Conservation (phyloP, 495 filamentous ascomycete genomes). For the Penicillium pancosmium region DNA sequence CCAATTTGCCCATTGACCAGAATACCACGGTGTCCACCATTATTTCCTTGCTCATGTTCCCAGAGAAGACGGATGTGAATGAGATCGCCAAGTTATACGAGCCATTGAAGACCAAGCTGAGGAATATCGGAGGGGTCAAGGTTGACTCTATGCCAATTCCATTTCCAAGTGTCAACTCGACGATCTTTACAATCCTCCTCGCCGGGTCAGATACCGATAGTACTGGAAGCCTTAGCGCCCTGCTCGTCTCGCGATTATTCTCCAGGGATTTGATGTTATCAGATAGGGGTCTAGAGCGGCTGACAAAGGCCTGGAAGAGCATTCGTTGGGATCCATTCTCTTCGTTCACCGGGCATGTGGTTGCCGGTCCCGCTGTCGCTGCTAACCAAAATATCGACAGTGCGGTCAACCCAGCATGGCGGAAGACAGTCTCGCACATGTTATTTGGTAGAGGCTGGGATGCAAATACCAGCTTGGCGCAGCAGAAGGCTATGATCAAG, state of each 20-base stretch:
- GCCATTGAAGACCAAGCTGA: constrained; percentile 22
- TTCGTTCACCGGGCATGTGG: constrained; percentile 27
- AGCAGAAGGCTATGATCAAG: constrained; percentile 35
- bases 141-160: constrained; percentile 13
- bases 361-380: constrained; percentile 37
- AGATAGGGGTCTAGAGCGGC: constrained; percentile 24
- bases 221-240: constrained; percentile 16
- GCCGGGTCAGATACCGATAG: constrained; percentile 20
- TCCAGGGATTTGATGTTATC: constrained; percentile 34
- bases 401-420: constrained; percentile 43
- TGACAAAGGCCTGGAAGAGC: constrained; percentile 26
- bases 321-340: constrained; percentile 17
- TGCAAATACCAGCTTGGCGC: constrained; percentile 22
- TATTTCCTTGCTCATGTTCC: constrained; percentile 24
- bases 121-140: constrained; percentile 17
- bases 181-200: constrained; percentile 20
- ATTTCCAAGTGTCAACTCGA: constrained; percentile 25
- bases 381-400: constrained; percentile 32
- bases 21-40: constrained; percentile 20
- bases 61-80: constrained; percentile 25
- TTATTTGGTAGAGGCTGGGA: constrained; percentile 20
- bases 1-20: constrained; percentile 19
- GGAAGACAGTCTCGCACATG: constrained; percentile 34
- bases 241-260: constrained; percentile 33
- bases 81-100: constrained; percentile 21